Conservation (phyloP, 176 grass and related monocot species). For the Puccinellia tenuiflora region DNA sequence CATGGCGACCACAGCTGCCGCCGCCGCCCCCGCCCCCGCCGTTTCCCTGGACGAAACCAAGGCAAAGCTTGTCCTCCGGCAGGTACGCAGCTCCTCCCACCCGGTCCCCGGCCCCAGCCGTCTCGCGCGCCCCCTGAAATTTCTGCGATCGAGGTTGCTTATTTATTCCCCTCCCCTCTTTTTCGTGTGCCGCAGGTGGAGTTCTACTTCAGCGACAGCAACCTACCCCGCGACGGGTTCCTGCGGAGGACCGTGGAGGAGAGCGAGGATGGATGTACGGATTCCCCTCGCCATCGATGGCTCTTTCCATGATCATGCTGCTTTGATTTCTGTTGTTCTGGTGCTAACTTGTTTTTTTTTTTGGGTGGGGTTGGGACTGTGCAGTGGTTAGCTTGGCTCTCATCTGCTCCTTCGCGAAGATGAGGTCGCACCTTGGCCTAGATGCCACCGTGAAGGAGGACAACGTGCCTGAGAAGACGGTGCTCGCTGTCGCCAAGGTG, state of each 20-base stretch:
- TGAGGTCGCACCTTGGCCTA: conserved; percentile 66
- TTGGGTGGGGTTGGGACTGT: not conserved
- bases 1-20: conserved; percentile 37
- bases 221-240: conserved; percentile 75
- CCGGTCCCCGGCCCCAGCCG: not conserved
- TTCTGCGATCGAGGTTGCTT: not conserved
- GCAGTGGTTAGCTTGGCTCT: conserved; percentile 90
- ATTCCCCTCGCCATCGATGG: not conserved
- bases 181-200: conserved; percentile 45
- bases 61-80: conserved; percentile 54
- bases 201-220: conserved; percentile 96
- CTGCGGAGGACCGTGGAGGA: conserved; percentile 57
- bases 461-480: conserved; percentile 34
- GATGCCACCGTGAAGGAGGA: conserved; percentile 46
- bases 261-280: conserved; percentile 74
- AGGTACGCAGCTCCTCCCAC: conserved; percentile 28
- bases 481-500: conserved; percentile 62
- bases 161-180: not conserved
- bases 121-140: not conserved
- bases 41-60: conserved; percentile 53
- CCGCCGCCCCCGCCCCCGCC: conserved; percentile 6
- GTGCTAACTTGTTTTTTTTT: not conserved
- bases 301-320: not conserved
- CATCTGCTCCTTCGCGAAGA: conserved; percentile 79
- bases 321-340: not conserved